Evolutionary conservation across 1,139 yeast species (phyloP).

Genomic region (Blastobotrys ciferrii): DNA sequence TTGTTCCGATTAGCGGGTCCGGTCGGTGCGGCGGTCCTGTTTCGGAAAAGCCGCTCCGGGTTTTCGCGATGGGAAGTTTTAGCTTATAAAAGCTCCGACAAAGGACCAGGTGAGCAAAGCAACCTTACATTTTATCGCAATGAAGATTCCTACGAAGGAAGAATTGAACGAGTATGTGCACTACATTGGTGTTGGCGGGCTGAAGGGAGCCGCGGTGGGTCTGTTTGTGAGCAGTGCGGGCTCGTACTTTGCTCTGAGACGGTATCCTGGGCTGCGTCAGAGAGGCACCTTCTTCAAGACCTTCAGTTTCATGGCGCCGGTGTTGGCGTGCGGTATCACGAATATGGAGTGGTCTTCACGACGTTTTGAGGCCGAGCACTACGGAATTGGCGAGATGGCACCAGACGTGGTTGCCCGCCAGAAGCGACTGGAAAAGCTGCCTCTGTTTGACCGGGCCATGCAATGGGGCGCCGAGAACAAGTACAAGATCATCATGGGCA

Average conservation of each 20-base stretch:
- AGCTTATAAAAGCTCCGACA: neutral
- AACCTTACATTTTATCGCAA: too few species aligned
- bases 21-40: neutral
- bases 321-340: conserved; percentile 33
- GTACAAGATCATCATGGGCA: conserved; percentile 69
- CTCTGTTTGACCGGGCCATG: conserved; percentile 11
- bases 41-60: neutral
- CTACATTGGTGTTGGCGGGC: conserved; percentile 57
- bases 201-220: conserved; percentile 62
- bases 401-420: conserved; percentile 12
- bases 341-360: conserved; percentile 37
- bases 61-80: neutral
- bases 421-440: conserved; percentile 16
- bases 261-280: conserved; percentile 12
- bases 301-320: conserved; percentile 32
- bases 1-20: neutral
- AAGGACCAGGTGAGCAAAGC: too few species aligned
- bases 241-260: conserved; percentile 21
- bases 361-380: conserved; percentile 30
- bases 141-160: conserved; percentile 68
- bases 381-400: conserved; percentile 17
- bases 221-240: conserved; percentile 49
- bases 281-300: conserved; percentile 30
- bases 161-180: conserved; percentile 63
- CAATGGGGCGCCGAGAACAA: conserved; percentile 47